phyloP scores from a whole-genome alignment of 345 rosid genomes.

The Theobroma cacao region DNA sequence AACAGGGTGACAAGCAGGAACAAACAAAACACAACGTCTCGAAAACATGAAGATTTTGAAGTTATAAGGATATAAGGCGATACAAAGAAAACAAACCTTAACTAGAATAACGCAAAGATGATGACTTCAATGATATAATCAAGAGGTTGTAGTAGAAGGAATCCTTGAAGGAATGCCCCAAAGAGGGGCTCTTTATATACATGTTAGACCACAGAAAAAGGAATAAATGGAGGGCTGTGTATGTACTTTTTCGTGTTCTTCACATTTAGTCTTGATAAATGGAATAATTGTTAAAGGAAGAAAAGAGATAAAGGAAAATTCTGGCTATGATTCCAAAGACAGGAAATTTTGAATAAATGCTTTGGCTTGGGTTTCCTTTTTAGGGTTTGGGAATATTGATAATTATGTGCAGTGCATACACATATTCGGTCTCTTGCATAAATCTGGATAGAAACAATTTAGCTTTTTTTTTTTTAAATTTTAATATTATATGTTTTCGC shows the following conservation, averaged over 20 bases:
- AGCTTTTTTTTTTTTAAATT: slow-evolving; percentile 7
- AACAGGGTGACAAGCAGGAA: not conserved
- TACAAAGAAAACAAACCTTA: not conserved
- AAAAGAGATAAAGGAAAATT: slow-evolving; percentile 38
- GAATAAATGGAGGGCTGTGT: slow-evolving; percentile 44
- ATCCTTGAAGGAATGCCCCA: slow-evolving; percentile 21
- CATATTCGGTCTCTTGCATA: not conserved
- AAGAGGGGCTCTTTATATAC: slow-evolving; percentile 38
- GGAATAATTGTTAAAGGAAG: slow-evolving; percentile 22
- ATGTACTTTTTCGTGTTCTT: slow-evolving; percentile 50
- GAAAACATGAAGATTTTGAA: not conserved
- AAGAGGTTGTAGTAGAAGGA: not conserved
- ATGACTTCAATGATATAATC: not conserved
- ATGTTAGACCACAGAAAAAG: slow-evolving; percentile 26
- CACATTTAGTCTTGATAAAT: slow-evolving; percentile 51
- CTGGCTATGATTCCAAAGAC: slow-evolving; percentile 41
- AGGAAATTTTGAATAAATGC: slow-evolving; percentile 16
- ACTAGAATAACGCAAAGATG: not conserved
- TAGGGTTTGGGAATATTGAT: slow-evolving; percentile 2
- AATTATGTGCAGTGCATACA: not conserved
- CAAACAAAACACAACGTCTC: not conserved
- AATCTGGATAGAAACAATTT: slow-evolving; percentile 5
- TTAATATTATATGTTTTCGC: not conserved
- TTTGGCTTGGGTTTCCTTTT: not conserved
- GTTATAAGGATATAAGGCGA: not conserved